phyloP scores from a whole-genome alignment of 768 basidiomycete genomes.

The Pholiota conissans region DNA sequence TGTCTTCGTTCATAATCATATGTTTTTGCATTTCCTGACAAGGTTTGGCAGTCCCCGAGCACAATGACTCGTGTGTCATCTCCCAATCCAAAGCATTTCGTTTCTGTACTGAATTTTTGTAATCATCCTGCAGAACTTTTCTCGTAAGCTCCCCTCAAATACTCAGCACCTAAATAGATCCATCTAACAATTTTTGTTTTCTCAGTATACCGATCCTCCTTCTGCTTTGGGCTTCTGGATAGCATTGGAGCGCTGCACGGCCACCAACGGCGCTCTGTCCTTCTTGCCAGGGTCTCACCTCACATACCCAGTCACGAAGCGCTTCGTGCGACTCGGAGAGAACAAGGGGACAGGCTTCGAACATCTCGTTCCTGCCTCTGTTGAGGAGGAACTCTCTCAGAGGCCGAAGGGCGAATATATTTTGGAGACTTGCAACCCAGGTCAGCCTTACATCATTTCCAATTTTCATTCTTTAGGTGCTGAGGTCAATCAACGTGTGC shows the following conservation, averaged over 20 bases:
- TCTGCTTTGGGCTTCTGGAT: conserved; percentile 97
- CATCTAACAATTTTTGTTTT: not conserved
- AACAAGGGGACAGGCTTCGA: conserved; percentile 86
- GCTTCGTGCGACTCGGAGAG: conserved; percentile 75
- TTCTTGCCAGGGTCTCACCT: conserved; percentile 92
- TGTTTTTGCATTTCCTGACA: not conserved
- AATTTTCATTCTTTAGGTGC: not conserved
- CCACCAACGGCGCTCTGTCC: conserved; percentile 79
- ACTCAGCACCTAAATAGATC: not conserved
- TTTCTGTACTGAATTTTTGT: not conserved
- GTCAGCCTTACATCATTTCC: conserved; percentile 32
- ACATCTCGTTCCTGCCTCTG: conserved; percentile 42
- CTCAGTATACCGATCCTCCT: conserved; percentile 87
- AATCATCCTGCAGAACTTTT: conserved; percentile 54
- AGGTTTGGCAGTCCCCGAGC: conserved; percentile 68
- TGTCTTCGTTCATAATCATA: not conserved
- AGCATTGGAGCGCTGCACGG: conserved; percentile 86
- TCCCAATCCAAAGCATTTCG: not conserved
- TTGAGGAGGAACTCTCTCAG: conserved; percentile 28
- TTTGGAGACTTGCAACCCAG: conserved; percentile 72
- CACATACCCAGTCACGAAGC: conserved; percentile 68
- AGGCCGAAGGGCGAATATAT: conserved; percentile 50
- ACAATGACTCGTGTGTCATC: conserved; percentile 84
- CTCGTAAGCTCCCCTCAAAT: conserved; percentile 44
- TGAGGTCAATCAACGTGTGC: too few relatives aligned